Percentiles rank a stretch among this genome's conserved stretches.
Evolutionary conservation across 495 filamentous ascomycete species (phyloP).

Genomic region (Penicillium macrosclerotiorum): DNA sequence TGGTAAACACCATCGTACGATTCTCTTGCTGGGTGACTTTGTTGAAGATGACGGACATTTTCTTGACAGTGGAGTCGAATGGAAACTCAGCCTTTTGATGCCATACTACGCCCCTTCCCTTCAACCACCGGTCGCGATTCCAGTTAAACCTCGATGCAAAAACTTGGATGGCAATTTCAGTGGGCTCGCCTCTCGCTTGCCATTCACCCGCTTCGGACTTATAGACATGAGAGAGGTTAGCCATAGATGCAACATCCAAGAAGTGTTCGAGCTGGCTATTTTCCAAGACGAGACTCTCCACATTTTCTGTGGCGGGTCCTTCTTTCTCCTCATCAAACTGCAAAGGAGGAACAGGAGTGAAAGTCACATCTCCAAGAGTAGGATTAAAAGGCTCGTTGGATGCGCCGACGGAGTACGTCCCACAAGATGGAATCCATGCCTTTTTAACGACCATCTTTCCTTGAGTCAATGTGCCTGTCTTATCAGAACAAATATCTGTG

Average conservation of each 20-base stretch:
- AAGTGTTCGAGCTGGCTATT: constrained; percentile 49
- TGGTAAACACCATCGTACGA: constrained; percentile 59
- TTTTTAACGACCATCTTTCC: constrained; percentile 77
- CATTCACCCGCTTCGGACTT: constrained; percentile 48
- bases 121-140: constrained; percentile 51
- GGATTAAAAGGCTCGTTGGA: constrained; percentile 59
- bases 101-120: constrained; percentile 54
- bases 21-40: constrained; percentile 25
- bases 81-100: constrained; percentile 58
- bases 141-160: constrained; percentile 62
- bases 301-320: constrained; percentile 21
- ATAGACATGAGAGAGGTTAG: constrained; percentile 63
- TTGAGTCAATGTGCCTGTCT: constrained; percentile 73
- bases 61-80: constrained; percentile 68
- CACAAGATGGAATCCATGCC: constrained; percentile 69
- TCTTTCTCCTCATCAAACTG: constrained; percentile 27
- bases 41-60: constrained; percentile 64
- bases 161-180: constrained; percentile 69
- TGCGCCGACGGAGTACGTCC: constrained; percentile 58
- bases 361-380: constrained; percentile 47
- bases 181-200: constrained; percentile 65
- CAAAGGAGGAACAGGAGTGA: constrained; percentile 34
- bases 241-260: constrained; percentile 60
- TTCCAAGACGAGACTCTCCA: constrained; percentile 37
- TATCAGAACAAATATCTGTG: constrained; percentile 71